Base-by-base conservation (phyloP, 2,329 filamentous ascomycete species). In the Fusarium clavum region DNA sequence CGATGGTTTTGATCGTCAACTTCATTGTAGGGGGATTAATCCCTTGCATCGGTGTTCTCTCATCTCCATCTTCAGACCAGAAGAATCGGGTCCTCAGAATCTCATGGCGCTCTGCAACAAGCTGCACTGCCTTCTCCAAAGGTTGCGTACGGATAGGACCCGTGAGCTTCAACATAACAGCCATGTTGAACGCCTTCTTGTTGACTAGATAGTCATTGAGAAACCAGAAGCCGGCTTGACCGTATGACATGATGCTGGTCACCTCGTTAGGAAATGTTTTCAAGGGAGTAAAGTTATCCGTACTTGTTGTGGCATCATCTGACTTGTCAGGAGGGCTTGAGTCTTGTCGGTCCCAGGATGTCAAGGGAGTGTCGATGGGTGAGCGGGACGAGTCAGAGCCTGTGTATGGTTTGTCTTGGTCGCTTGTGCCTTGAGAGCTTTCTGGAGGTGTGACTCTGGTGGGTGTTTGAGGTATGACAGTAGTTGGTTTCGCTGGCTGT, bases 201-300 rank as follows among this genome's bases (percentile, higher is more conserved):
- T 84, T 79, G 10, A 81, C 63, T 5, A 83, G 27, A 6, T 73
- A 75, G 9, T 73, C 60, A 6, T 67, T 63, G 1, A 81, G 62
- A 60, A 83, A 81, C 81, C 81, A 85, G 64, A 84, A 81, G 0
- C 81, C 73, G 0, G 78, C 75, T 66, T 85, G 83, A 10, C 73
- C 78, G n/a, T 77, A 76, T 5, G 82, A 83, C 62, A 84, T 79
- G 10, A 38, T 18, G 32, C 16, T 38, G 32, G 32, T 10, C 16
- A 38, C 16, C 16, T 38, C 32, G 32, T 38, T 38, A 38, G 32
- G 32, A 4, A 38, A 18, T 18, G 32, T 38, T 18, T 10, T 38
- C 10, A 10, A 4, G 32, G 32, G 32, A 18, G 32, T 18, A 38
- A 38, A 10, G 32, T 4, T 38, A 6, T 38, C 32, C 32, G 16